Base-by-base conservation (phyloP, 2,329 filamentous ascomycete species). In the Nigrospora oryzae region DNA sequence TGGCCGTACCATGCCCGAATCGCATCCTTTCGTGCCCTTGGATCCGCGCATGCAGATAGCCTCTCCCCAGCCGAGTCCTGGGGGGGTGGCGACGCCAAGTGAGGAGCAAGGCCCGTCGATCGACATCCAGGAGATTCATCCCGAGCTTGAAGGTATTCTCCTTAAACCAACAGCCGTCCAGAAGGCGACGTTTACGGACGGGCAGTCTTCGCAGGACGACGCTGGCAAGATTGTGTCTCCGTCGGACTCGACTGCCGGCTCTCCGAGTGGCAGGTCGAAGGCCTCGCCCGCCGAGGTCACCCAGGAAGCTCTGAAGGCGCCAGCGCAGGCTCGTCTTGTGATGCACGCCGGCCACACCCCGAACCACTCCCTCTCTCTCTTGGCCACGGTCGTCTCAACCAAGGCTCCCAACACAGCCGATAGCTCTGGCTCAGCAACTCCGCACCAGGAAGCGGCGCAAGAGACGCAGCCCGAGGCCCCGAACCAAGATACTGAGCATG, bases 261-360 rank as follows among this genome's bases (percentile, higher is more conserved):
- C 42, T 13, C 35, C 56, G 17, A 44, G 59, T 42, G 50, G 51
- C 46, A 49, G 51, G 16, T 28, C 51, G 12, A 57, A 54, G 38
- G 43, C 49, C 2, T 62, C 61, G 2, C 62, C 67, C 5, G 68
- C 66, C 43, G 64, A 68, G 33, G 61, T 68, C 42, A 72, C 72
- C 3, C 58, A 73, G 42, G 62, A 73, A 49, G 66, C 66, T 10
- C 62, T 78, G 33, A 65, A 64, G 19, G 71, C 70, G 8, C 65
- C 70, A 6, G 76, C 74, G 53, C 65, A 67, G 37, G 66, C 64
- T 40, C 68, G 79, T 38, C 69, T 81, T 36, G 79, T 70, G 0
- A 76, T 83, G 70, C 73, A 82, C 57, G 79, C 79, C 16, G 79
- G 79, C 1, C 79, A 82, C 58, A 82, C 79, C 2, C 79, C 79